Conservation (phyloP, 164 flowering plant species). For the grape (Vitis vinifera) region DNA sequence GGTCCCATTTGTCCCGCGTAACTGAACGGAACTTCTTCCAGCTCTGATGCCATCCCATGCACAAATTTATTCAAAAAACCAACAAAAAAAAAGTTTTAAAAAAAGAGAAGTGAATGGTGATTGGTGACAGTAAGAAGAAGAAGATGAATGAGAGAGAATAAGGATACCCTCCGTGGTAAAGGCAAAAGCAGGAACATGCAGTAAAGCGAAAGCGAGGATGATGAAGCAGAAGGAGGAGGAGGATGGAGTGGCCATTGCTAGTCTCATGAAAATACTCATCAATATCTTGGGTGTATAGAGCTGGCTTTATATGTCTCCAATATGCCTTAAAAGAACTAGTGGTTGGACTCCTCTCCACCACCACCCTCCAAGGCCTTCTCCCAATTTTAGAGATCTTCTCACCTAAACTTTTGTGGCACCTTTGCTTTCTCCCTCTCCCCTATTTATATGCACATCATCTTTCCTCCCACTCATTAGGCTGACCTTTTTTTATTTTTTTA, state of each 20-base stretch:
- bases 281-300: too few species aligned
- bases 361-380: too few species aligned
- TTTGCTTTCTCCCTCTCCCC: slow-evolving; percentile 1
- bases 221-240: slow-evolving; percentile 7
- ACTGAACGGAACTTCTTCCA: slow-evolving; percentile 17
- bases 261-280: too few species aligned
- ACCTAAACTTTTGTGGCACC: slow-evolving; percentile 5
- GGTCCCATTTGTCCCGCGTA: slow-evolving; percentile 52
- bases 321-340: too few species aligned
- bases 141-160: neutral
- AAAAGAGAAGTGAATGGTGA: neutral
- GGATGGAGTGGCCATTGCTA: slow-evolving; percentile 8
- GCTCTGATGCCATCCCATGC: neutral
- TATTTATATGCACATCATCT: slow-evolving; percentile 2
- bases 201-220: slow-evolving; percentile 6
- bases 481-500: too few species aligned
- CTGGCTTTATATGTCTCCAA: too few species aligned
- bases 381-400: slow-evolving; percentile 2
- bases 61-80: neutral
- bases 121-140: too few species aligned
- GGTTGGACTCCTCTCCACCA: too few species aligned
- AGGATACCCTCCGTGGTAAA: neutral
- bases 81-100: neutral
- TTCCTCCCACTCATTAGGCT: too few species aligned
- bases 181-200: slow-evolving; percentile 11